These are phyloP conservation scores for Clohesyomyces aquaticus DNA, from an alignment of 495 filamentous ascomycete genomes.

Conservation along the genomic window DNA sequence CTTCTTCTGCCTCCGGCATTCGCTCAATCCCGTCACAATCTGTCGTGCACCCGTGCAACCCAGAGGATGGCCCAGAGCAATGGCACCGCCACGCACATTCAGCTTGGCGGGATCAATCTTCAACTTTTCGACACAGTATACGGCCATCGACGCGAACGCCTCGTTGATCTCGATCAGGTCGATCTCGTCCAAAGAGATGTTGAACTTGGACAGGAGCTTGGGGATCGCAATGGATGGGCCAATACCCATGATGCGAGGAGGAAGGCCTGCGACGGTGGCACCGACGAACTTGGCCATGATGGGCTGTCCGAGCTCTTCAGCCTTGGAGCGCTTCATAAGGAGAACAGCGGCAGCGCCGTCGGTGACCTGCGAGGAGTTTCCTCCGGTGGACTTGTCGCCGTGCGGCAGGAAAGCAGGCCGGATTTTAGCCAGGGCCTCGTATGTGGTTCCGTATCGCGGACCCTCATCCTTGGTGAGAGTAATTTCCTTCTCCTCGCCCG, in stretches of 20 bases:
- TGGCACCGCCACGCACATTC: constrained; percentile 88
- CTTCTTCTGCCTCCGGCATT: constrained; percentile 60
- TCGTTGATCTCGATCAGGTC: constrained; percentile 96
- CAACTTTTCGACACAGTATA: constrained; percentile 82
- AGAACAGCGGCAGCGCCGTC: constrained; percentile 91
- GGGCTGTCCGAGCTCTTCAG: constrained; percentile 83
- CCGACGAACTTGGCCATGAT: constrained; percentile 94
- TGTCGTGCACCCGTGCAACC: constrained; percentile 87
- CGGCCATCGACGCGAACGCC: constrained; percentile 96
- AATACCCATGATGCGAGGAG: constrained; percentile 96
- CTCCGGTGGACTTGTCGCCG: constrained; percentile 85
- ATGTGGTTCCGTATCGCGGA: constrained; percentile 85
- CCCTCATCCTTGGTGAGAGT: constrained; percentile 86
- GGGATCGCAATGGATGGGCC: constrained; percentile 92
- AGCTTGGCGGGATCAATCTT: constrained; percentile 81
- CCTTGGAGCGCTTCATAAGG: constrained; percentile 91
- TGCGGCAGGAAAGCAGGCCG: constrained; percentile 88
- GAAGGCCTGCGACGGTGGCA: constrained; percentile 84
- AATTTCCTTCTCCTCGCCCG: constrained; percentile 74
- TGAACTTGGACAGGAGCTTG: constrained; percentile 83
- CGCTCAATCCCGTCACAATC: constrained; percentile 73
- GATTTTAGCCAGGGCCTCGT: constrained; percentile 79
- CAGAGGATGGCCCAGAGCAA: constrained; percentile 91
- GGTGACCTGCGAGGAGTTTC: constrained; percentile 95
- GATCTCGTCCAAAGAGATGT: constrained; percentile 76